Percentiles rank a stretch among this genome's conserved stretches.
phyloP scores from a whole-genome alignment of 139 green algal species.

The Closterium sp. region DNA sequence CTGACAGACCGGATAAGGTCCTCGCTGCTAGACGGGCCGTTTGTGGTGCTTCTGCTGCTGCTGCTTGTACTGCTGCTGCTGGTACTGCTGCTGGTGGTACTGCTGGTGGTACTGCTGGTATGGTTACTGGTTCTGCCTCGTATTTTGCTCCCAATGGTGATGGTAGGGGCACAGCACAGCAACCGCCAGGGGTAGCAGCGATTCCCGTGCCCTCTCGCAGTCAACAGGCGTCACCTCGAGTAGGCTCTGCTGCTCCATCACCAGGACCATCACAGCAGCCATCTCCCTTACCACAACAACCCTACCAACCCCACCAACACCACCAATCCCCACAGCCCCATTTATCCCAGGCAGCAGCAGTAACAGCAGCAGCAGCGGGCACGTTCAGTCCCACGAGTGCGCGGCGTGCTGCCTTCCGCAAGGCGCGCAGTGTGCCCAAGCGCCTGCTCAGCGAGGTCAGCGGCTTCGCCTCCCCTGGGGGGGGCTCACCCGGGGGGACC shows the following conservation, averaged over 20 bases:
- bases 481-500: background rate
- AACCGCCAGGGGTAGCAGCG: no score
- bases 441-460: background rate
- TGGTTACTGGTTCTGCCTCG: background rate
- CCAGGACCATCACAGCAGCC: background rate
- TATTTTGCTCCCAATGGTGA: background rate
- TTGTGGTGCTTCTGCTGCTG: background rate
- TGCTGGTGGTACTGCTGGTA: background rate
- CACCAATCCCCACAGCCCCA: background rate
- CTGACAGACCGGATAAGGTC: background rate
- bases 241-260: background rate
- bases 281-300: background rate
- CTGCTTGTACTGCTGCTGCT: no score
- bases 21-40: background rate
- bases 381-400: background rate
- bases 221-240: no score
- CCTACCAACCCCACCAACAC: background rate
- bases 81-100: no score
- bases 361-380: background rate
- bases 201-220: no score
- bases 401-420: background rate
- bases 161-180: background rate
- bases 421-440: background rate
- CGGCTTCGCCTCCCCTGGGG: background rate
- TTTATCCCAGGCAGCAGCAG: no score